These are phyloP conservation scores for Puccinia triticina DNA, from an alignment of 1,284 basidiomycete species.

Conservation along the genomic window DNA sequence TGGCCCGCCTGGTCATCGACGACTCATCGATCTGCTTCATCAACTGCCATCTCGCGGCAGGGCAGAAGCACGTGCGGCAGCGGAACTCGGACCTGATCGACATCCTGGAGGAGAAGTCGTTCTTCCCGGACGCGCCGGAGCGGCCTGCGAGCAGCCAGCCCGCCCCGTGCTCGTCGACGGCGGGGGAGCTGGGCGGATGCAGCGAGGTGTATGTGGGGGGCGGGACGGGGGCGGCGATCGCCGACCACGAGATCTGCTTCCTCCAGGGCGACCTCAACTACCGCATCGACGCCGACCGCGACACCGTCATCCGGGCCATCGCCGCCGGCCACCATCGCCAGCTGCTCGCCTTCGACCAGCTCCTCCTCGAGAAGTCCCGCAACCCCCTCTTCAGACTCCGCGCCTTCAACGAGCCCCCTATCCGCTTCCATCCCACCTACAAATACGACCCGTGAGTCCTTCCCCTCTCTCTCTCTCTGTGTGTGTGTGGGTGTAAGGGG, in stretches of 20 bases:
- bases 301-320: conserved; percentile 74
- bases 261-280: conserved; percentile 85
- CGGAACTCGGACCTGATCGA: conserved; percentile 83
- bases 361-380: conserved; percentile 79
- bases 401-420: conserved; percentile 77
- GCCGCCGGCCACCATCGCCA: conserved; percentile 68
- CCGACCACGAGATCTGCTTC: conserved; percentile 92
- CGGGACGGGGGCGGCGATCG: conserved; percentile 87
- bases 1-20: conserved; percentile 83
- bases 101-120: conserved; percentile 76
- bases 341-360: conserved; percentile 81
- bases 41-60: conserved; percentile 94
- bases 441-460: conserved; percentile 77
- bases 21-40: conserved; percentile 84
- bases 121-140: conserved; percentile 68
- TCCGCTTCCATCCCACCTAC: conserved; percentile 87
- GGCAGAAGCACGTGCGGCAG: conserved; percentile 77
- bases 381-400: conserved; percentile 85
- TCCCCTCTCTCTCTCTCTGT: neutral
- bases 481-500: no score
- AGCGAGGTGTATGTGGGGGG: conserved; percentile 71
- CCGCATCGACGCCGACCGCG: conserved; percentile 85
- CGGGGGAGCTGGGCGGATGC: neutral
- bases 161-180: no score
- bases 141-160: conserved; percentile 59